Percentiles rank a stretch among this genome's conserved stretches.
Evolutionary conservation across 2,329 filamentous ascomycete genomes (phyloP).

Genomic region (Fusarium lyarnte): DNA sequence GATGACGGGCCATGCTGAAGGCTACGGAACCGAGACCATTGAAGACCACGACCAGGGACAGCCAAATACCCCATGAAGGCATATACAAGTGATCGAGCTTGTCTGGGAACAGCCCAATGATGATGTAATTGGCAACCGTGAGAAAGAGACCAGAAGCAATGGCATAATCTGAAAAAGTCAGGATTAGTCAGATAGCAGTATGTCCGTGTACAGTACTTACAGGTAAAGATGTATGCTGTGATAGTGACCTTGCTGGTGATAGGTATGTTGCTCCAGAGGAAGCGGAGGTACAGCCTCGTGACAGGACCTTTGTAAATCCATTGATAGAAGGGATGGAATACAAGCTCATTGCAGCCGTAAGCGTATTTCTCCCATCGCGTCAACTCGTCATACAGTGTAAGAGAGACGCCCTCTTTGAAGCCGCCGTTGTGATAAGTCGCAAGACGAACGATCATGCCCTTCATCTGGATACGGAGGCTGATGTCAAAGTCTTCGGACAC

Average conservation of each 20-base stretch:
- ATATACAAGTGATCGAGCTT: conserved; percentile 74
- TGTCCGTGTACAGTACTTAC: conserved; percentile 19
- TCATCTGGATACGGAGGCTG: conserved; percentile 74
- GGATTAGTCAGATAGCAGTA: too few species aligned
- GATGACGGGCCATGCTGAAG: conserved; percentile 39
- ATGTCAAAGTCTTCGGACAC: conserved; percentile 85
- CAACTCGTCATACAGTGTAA: conserved; percentile 78
- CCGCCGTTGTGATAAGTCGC: conserved; percentile 74
- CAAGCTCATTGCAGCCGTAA: conserved; percentile 75
- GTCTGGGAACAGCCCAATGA: conserved; percentile 75
- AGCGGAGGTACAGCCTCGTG: conserved; percentile 59
- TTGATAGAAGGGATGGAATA: conserved; percentile 72
- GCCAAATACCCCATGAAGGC: conserved; percentile 71
- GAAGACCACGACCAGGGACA: conserved; percentile 51
- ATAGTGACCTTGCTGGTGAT: conserved; percentile 76
- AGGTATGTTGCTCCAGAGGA: conserved; percentile 56
- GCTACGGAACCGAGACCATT: conserved; percentile 36
- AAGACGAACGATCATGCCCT: conserved; percentile 74
- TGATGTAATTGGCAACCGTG: conserved; percentile 74
- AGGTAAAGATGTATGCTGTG: conserved; percentile 74
- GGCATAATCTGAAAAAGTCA: conserved; percentile 61
- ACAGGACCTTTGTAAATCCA: conserved; percentile 72
- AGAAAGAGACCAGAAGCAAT: conserved; percentile 73
- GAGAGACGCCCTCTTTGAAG: conserved; percentile 78
- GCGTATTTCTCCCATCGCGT: conserved; percentile 79